phyloP scores from a whole-genome alignment of 208 protist genomes.

The Leishmania mexicana region DNA sequence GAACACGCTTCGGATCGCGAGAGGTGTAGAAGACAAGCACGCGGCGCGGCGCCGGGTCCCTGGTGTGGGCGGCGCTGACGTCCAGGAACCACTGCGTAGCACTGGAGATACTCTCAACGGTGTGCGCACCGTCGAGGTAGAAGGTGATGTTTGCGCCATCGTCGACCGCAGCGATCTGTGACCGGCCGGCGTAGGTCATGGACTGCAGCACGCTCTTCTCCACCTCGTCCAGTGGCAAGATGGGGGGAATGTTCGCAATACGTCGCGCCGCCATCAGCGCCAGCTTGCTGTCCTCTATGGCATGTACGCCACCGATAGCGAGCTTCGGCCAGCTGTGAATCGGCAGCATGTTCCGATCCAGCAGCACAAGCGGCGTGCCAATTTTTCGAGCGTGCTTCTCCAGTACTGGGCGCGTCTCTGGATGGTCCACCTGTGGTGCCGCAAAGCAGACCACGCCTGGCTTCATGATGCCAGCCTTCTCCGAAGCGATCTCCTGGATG shows the following conservation, averaged over 20 bases:
- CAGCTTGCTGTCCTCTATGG: conserved; percentile 85
- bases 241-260: conserved; percentile 57
- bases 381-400: conserved; percentile 43
- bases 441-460: conserved; percentile 69
- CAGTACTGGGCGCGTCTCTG: conserved; percentile 60
- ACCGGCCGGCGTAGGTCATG: conserved; percentile 80
- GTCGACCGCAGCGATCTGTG: conserved; percentile 61
- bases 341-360: conserved; percentile 67
- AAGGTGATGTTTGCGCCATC: conserved; percentile 51
- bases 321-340: conserved; percentile 71
- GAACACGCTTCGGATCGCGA: conserved; percentile 57
- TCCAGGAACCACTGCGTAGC: conserved; percentile 84
- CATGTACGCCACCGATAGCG: conserved; percentile 76
- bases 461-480: conserved; percentile 97
- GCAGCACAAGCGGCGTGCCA: conserved; percentile 56
- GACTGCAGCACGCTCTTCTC: conserved; percentile 61
- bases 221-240: conserved; percentile 58
- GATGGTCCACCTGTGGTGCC: conserved; percentile 71
- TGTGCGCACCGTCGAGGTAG: conserved; percentile 92
- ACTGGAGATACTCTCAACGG: conserved; percentile 69
- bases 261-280: conserved; percentile 73
- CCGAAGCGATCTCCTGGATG: conserved; percentile 88
- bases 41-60: conserved; percentile 47
- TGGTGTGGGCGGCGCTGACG: conserved; percentile 45
- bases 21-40: conserved; percentile 85